These are phyloP conservation scores for Penicillium simplicissimum DNA, from an alignment of 495 filamentous ascomycete genomes.

Conservation along the genomic window DNA sequence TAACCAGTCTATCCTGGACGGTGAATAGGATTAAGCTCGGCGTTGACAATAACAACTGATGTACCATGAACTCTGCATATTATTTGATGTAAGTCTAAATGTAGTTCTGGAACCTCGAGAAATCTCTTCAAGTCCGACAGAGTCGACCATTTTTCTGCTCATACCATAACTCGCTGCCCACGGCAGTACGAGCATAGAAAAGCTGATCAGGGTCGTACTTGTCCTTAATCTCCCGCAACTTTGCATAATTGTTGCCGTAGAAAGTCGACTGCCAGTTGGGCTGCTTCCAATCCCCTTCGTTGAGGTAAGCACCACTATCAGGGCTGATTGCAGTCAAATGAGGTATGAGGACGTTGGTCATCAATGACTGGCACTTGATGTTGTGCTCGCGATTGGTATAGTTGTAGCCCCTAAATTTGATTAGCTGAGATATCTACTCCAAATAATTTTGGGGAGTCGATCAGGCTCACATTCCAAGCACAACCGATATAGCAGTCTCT, in stretches of 20 bases:
- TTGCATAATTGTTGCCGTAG: constrained; percentile 32
- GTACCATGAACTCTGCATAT: not conserved
- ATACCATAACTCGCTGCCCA: constrained; percentile 52
- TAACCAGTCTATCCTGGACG: not conserved
- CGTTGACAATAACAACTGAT: not conserved
- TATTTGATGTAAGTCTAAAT: not conserved
- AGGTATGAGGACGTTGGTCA: constrained; percentile 18
- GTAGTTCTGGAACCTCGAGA: not conserved
- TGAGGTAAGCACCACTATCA: constrained; percentile 16
- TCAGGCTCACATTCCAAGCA: constrained; percentile 12
- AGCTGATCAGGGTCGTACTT: constrained; percentile 51
- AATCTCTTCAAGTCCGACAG: constrained; percentile 33
- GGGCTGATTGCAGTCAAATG: constrained; percentile 6
- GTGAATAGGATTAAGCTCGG: not conserved
- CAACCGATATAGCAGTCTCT: constrained; percentile 10
- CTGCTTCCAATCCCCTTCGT: constrained; percentile 17
- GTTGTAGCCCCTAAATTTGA: constrained; percentile 1
- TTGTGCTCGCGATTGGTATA: constrained; percentile 3
- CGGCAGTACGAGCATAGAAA: constrained; percentile 51
- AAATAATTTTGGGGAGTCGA: too few species aligned
- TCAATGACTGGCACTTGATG: constrained; percentile 5
- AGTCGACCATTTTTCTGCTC: constrained; percentile 9
- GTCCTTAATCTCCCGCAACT: constrained; percentile 46
- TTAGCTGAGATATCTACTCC: not conserved
- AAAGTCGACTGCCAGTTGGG: constrained; percentile 22